Conservation (phyloP, 305 asterid genomes). For the Fraxinus greggii region DNA sequence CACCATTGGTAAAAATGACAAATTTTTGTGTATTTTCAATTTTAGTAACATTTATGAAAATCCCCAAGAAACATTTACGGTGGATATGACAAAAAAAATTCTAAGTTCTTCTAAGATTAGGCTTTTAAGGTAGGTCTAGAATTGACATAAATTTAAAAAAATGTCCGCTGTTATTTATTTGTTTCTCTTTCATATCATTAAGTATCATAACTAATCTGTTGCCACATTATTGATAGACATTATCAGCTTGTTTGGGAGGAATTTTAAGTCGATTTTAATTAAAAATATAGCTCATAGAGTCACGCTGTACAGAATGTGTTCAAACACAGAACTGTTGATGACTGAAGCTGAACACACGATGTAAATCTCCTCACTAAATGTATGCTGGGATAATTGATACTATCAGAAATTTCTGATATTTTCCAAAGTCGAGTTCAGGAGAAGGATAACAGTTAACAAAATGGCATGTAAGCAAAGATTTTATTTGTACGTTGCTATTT, state of each 20-base stretch:
- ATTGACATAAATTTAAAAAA: no score
- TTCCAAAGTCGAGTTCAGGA: not conserved
- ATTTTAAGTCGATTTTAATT: no score
- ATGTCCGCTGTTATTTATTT: not conserved
- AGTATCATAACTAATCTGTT: not conserved
- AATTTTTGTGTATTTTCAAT: no score
- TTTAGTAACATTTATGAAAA: no score
- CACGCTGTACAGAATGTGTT: not conserved
- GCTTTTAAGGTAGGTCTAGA: not conserved
- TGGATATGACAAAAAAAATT: not conserved
- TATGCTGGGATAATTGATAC: not conserved
- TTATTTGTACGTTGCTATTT: not conserved
- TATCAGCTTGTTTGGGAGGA: no score
- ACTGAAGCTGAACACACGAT: conserved; percentile 5
- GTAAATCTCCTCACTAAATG: conserved; percentile 6
- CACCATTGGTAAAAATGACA: no score
- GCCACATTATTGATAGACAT: no score
- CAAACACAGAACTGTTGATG: conserved; percentile 16
- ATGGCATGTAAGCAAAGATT: not conserved
- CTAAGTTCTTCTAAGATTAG: not conserved
- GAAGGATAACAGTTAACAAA: not conserved
- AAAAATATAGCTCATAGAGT: no score
- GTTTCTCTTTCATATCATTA: not conserved
- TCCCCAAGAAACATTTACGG: not conserved
- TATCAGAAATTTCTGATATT: not conserved